Conservation (phyloP, 441 rosid species). For the Eugenia klotzschiana region DNA sequence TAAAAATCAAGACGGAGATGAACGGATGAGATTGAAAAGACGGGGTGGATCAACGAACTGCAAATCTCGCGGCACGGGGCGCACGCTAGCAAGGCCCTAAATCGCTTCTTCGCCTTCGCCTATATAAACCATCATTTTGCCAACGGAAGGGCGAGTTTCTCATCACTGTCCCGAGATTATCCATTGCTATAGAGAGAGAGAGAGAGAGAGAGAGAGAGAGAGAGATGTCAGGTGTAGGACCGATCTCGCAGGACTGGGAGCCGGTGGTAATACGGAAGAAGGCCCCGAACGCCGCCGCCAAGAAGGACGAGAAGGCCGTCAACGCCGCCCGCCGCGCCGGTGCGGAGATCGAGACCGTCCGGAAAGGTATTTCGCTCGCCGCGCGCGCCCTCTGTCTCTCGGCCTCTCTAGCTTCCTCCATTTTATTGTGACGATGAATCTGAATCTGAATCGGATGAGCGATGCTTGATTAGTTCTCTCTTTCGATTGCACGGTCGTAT, state of each 20-base stretch:
- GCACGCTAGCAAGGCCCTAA: neutral
- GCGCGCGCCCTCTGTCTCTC: neutral
- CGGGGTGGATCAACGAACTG: neutral
- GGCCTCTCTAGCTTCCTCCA: neutral
- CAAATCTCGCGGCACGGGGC: neutral
- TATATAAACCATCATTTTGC: neutral
- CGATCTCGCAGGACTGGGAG: constrained; percentile 66
- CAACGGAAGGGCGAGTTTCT: fast-evolving
- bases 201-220: neutral
- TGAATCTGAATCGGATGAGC: neutral
- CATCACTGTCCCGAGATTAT: neutral
- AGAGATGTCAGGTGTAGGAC: constrained; percentile 40
- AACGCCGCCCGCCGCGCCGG: constrained; percentile 75
- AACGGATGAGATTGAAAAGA: neutral
- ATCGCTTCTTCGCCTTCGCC: neutral
- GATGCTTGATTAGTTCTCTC: neutral
- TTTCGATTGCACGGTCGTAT: neutral
- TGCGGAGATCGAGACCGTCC: constrained; percentile 47
- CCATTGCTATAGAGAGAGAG: neutral
- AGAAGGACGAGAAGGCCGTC: constrained; percentile 64
- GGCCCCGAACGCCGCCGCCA: constrained; percentile 55
- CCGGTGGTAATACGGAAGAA: constrained; percentile 57
- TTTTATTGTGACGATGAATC: neutral
- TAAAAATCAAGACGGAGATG: neutral
- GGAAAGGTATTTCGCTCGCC: constrained; percentile 19